These are phyloP conservation scores for Colletotrichum chrysophilum DNA, from an alignment of 2,329 filamentous ascomycete genomes.

Conservation along the genomic window DNA sequence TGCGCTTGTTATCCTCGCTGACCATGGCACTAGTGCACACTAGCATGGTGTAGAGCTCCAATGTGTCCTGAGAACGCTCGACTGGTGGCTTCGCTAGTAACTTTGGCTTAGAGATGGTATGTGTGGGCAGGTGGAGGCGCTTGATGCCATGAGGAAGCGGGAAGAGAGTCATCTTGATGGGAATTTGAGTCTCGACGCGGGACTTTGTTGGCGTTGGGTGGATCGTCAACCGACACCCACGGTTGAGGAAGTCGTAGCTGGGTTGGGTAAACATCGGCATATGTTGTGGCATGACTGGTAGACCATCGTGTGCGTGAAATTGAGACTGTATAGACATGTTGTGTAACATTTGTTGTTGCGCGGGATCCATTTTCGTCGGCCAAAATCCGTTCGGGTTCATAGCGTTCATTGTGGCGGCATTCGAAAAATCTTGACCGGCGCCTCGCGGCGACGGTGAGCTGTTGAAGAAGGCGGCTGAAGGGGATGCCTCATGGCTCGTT, in stretches of 20 bases:
- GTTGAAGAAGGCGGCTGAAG: conserved; percentile 46
- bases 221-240: conserved; percentile 57
- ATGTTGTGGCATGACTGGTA: conserved; percentile 32
- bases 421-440: conserved; percentile 42
- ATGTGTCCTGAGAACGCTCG: conserved; percentile 71
- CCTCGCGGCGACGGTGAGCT: conserved; percentile 51
- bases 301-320: conserved; percentile 30
- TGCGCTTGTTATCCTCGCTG: conserved; percentile 67
- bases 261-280: conserved; percentile 28
- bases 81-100: conserved; percentile 77
- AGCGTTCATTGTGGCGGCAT: conserved; percentile 16
- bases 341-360: conserved; percentile 23
- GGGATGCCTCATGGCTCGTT: conserved; percentile 58
- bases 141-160: conserved; percentile 78
- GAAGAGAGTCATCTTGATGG: conserved; percentile 80
- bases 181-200: conserved; percentile 95
- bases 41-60: conserved; percentile 80
- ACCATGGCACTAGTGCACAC: conserved; percentile 95
- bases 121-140: conserved; percentile 83
- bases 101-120: conserved; percentile 95
- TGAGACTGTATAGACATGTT: conserved; percentile 9
- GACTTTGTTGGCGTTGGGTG: conserved; percentile 79
- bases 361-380: conserved; percentile 34
- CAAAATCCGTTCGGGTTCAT: conserved; percentile 38
- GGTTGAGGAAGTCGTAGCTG: conserved; percentile 33